A percentile compares a stretch with the other conserved stretches of the same genome.
Evolutionary conservation across 345 rosid species (phyloP).

Genomic region (Salix arbutifolia): DNA sequence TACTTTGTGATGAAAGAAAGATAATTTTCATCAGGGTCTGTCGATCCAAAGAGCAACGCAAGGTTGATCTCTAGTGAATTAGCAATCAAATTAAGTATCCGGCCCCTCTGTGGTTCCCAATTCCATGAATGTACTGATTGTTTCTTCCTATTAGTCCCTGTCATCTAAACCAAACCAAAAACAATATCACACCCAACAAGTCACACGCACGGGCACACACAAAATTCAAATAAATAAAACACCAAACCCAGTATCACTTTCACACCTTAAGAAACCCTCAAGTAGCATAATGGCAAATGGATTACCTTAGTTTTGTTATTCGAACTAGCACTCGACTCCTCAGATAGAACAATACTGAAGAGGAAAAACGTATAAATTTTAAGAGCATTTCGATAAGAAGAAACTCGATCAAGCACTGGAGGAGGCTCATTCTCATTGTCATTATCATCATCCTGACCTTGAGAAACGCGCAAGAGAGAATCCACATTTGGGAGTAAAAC

Average conservation of each 20-base stretch:
- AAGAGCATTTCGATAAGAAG: conserved; percentile 86
- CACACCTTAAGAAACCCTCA: background rate
- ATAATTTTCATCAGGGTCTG: conserved; percentile 81
- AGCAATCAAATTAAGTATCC: conserved; percentile 80
- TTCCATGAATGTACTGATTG: conserved; percentile 61
- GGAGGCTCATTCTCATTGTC: background rate
- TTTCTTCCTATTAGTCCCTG: conserved; percentile 61
- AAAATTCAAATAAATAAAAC: background rate
- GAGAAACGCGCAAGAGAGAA: conserved; percentile 56
- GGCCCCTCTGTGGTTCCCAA: conserved; percentile 81
- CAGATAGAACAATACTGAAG: conserved; percentile 48
- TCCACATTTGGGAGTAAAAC: conserved; percentile 94
- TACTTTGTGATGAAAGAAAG: conserved; percentile 81
- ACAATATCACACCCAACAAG: background rate
- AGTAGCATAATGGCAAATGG: too few relatives aligned
- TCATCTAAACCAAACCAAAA: conserved; percentile 44
- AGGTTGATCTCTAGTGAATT: conserved; percentile 92
- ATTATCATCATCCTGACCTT: conserved; percentile 43
- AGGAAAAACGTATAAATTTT: conserved; percentile 87
- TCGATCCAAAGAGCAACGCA: conserved; percentile 77
- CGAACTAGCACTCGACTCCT: conserved; percentile 45
- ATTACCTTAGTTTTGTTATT: conserved; percentile 56
- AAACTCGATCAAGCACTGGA: conserved; percentile 49
- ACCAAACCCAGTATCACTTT: background rate
- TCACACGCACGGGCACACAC: too few relatives aligned